Base-by-base conservation (phyloP, 2,329 filamentous ascomycete genomes). In the Aspergillus neotritici region DNA sequence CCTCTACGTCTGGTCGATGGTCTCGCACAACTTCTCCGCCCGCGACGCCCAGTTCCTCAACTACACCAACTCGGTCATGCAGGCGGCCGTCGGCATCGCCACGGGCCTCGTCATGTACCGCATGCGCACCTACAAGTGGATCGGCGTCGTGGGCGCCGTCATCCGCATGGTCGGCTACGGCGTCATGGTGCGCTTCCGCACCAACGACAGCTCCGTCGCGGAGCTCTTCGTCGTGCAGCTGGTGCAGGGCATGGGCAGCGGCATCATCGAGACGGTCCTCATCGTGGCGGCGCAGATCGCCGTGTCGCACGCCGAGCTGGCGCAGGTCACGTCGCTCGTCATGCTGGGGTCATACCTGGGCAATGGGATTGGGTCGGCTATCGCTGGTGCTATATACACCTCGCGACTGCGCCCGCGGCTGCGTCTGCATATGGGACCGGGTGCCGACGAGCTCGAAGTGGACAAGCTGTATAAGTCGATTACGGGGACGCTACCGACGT, bases 341-440 rank as follows among this genome's bases (percentile, higher is more conserved):
- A 56, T 75, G 17, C 61, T 69, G 10, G 65, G 63, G 33, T 61
- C 65, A 7, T 74, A 70, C 43, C 48, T 77, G 36, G 61, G 55
- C 10, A 55, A 57, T 17, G 61, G 57, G 6, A 52, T 65, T 5
- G 63, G 62, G 3, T 57, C 65, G 5, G 64, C 66, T 33, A 66
- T 75, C 36, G 71, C 73, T 2, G 73, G 73, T 4, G 71, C 67
- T 5, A 75, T 77, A 11, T 77, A 76, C 49, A 76, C 73, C 0
- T 66, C 65, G n/a, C 64, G 66, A 0, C 65, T 76, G 48, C 64
- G 66, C 28, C 44, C 56, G 4, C 56, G 61, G 5, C 51, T 75
- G 40, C 56, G 57, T 36, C 45, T 53, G 6, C 64, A 66, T 30
- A 52, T 76, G 5, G 69, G 69, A 7, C 39, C 52, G 0, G 44